Base-by-base conservation (phyloP, 2,329 filamentous ascomycete species). In the Escovopsis sp. region DNA sequence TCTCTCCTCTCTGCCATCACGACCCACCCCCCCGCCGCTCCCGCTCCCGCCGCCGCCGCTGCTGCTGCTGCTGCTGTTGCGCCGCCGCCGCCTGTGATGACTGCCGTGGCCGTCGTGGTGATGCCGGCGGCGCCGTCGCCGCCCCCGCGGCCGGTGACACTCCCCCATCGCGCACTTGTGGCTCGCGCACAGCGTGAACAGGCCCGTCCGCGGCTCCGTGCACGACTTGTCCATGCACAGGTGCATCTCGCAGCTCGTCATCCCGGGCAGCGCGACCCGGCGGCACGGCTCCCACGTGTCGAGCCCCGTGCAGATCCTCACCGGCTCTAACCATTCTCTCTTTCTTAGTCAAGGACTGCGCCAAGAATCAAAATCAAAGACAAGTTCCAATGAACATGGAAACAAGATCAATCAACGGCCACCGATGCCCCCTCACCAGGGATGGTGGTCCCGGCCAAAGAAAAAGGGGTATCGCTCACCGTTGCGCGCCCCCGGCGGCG, bases 171-270 rank as follows among this genome's bases (percentile, higher is more conserved):
- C 18, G n/a, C 31, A 14, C 31, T 41, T 41, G 38, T 48, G 47
- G 31, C 35, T 38, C 8, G 32, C 17, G 21, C 47, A 47, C 18
- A 44, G 39, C 25, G 45, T 43, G 10, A 43, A 46, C 15, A 36
- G 37, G 13, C 36, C 31, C 12, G 36, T 34, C 28, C 34, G 36
- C 15, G 40, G 13, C 18, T 42, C 39, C 16, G 25, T 35, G 28
- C 51, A 53, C 27, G 40, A 36, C 14, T 39, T 42, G 18, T 41
- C 32, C 13, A 41, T 42, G 39, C 50, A 54, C 34, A 47, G 29
- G 32, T 50, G 49, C 25, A 35, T 40, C 8, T 41, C 41, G 31
- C 47, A 51, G 31, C 21, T 23, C 21, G 21, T 23, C 21, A 23
- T 23, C 21, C 21, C 21, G 6, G 21, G 21, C 21, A 23, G 21